phyloP scores from a whole-genome alignment of 2,329 filamentous ascomycete species.

The Fusarium domesticum region DNA sequence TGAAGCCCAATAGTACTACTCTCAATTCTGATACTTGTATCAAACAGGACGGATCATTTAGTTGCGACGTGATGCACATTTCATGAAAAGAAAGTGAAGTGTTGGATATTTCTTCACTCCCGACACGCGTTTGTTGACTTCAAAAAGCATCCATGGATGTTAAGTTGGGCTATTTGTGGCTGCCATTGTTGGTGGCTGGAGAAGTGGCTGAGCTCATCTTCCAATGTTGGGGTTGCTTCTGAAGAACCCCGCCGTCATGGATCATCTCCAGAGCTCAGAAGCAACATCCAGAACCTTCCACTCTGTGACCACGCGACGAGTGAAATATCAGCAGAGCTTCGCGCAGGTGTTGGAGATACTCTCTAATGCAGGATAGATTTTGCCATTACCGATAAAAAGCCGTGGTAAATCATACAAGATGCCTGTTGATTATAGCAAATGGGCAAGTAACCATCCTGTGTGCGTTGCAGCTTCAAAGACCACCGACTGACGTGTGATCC shows the following conservation, averaged over 20 bases:
- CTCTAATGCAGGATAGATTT: no score
- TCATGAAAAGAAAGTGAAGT: no score
- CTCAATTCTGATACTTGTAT: no score
- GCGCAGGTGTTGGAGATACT: no score
- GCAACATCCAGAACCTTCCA: slow-evolving; percentile 29
- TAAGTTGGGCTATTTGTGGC: no score
- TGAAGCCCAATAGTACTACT: neutral
- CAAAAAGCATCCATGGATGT: no score
- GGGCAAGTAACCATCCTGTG: slow-evolving; percentile 45
- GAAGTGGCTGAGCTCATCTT: neutral
- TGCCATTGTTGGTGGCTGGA: slow-evolving; percentile 2
- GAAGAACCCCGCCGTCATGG: slow-evolving; percentile 28
- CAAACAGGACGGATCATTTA: no score
- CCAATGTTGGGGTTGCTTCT: slow-evolving; percentile 28
- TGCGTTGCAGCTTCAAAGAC: neutral
- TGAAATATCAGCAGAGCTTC: neutral
- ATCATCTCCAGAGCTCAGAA: slow-evolving; percentile 12
- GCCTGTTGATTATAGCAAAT: slow-evolving; percentile 65
- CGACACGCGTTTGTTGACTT: no score
- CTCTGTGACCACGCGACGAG: slow-evolving; percentile 4
- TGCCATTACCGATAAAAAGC: neutral
- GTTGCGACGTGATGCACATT: no score
- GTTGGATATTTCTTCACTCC: no score
- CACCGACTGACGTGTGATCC: slow-evolving; percentile 7
- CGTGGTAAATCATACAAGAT: slow-evolving; percentile 32